phyloP scores from a whole-genome alignment of 2,329 filamentous ascomycete genomes.

The Podosphaera aphanis region DNA sequence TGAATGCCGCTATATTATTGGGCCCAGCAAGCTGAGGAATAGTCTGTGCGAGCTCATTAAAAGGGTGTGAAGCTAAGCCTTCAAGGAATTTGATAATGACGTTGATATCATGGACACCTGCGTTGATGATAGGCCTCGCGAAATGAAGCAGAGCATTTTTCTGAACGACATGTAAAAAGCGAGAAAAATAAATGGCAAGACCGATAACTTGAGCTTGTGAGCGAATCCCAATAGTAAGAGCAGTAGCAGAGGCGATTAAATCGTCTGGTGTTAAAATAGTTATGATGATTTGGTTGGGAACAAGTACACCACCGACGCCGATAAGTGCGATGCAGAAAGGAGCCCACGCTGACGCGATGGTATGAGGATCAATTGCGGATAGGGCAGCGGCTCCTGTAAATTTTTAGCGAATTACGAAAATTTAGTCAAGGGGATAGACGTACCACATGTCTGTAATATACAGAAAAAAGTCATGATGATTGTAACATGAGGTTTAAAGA shows the following conservation, averaged over 20 bases:
- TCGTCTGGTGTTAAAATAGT: conserved; percentile 48
- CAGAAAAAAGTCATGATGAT: conserved; percentile 1
- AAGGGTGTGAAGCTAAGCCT: not conserved
- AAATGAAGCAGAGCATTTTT: conserved; percentile 22
- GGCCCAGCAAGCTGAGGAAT: not conserved
- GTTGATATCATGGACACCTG: conserved; percentile 16
- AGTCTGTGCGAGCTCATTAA: not conserved
- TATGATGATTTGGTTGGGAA: conserved; percentile 44
- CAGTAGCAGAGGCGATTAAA: conserved; percentile 38
- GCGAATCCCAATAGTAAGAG: conserved; percentile 46
- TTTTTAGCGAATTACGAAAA: not conserved
- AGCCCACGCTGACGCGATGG: conserved; percentile 18
- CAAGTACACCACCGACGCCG: conserved; percentile 43
- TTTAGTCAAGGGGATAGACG: conserved; percentile 16
- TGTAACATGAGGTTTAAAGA: not conserved
- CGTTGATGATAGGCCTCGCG: conserved; percentile 21
- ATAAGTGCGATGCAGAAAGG: conserved; percentile 36
- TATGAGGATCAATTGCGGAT: not conserved
- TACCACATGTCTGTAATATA: conserved; percentile 32
- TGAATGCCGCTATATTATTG: conserved; percentile 7
- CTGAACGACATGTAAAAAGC: conserved; percentile 15
- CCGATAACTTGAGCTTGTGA: conserved; percentile 28
- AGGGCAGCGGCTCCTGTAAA: not conserved
- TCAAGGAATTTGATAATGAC: conserved; percentile 15
- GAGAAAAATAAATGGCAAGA: conserved; percentile 15